Base-by-base conservation (phyloP, 2,329 filamentous ascomycete species). In the Fusarium chlamydosporum region DNA sequence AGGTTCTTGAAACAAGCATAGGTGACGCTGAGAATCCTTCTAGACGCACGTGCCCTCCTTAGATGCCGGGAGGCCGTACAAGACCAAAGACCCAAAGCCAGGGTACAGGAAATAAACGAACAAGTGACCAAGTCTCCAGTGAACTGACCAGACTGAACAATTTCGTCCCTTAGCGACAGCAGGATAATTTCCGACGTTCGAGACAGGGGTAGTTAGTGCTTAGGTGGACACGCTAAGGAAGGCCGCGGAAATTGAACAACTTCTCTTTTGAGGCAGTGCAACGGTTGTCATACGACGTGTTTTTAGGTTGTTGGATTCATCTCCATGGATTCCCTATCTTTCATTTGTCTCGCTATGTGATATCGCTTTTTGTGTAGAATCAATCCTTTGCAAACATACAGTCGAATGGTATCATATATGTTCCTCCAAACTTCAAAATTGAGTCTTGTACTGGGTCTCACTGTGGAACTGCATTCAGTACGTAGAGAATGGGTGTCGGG, bases 161-260 rank as follows among this genome's bases (percentile, higher is more conserved):
- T 11, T 41, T 23, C 23, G 13, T 41, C 15, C 6, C 13, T 29
- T 6, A 23, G 4, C 23, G 27, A 29, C 18, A 29, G 26, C 13
- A 5, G 23, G 16, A 16, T 27, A 18, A n/a, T 9, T 18, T 43
- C 16, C 26, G 42, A 11, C 26, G 10, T 11, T 20, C 6, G 4
- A 29, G 12, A 15, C 50, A 58, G 40, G 55, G 50, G 18, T 38
- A 2, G 9, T 58, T 58, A 58, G 56, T 58, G 56, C 56, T 57
- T 45, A n/a, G 13, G 27, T 15, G 41, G 41, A 23, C 23, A 23
- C 23, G 23, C 41, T 43, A 23, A 43, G 41, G n/a, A 8, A 4
- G 27, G 4, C 12, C 16, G 26, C n/a, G 7, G 42, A 45, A 45
- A 45, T 45, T 45, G 6, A 45, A 26, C 16, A 29, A 29, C 42